Base-by-base conservation (phyloP, 352 stramenopile species). In the Phytopythium chamaehyphon region DNA sequence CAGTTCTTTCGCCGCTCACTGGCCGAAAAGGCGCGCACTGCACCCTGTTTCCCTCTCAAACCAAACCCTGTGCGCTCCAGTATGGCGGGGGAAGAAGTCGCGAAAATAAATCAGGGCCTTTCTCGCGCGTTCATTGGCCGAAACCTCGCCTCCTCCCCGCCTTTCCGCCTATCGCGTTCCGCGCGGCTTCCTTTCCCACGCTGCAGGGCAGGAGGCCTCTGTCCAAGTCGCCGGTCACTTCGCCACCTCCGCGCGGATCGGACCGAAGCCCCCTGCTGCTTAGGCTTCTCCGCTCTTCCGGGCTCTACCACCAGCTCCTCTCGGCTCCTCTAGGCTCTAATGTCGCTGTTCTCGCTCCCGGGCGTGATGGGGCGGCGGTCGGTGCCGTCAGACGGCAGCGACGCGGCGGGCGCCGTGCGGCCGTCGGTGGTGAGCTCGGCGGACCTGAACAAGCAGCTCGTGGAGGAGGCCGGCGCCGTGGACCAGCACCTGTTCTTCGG, bases 401-500 rank as follows among this genome's bases (percentile, higher is more conserved):
- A 87, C 36, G 46, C 47, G 16, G 23, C 46, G 10, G n/a, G 18
- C 31, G 57, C 56, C 70, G 51, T 77, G 46, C 82, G 82, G 1
- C 82, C 82, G 50, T 93, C 82, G 3, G 62, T 93, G 36, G 61
- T 87, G 16, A 88, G 73, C 59, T 61, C 73, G 4, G 62, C 57
- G 28, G 57, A 90, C 61, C 70, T 93, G 53, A 93, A 93, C 61
- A 69, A 73, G 54, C 71, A 90, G 57, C 76, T 93, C 35, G 55
- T 71, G 12, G 67, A 86, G 42, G 83, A 91, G 43, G 70, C 70
- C 54, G 74, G 82, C 57, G 54, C 65, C 47, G 62, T 74, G 45
- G 77, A 90, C 53, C 68, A 88, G 55, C 81, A 92, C 56, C 45
- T 92, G 2, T 94, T 94, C 64, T 94, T 91, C 55, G 83, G 83